Base-by-base conservation (phyloP, 192 early-diverging fungal species). In the Entomortierella beljakovae region DNA sequence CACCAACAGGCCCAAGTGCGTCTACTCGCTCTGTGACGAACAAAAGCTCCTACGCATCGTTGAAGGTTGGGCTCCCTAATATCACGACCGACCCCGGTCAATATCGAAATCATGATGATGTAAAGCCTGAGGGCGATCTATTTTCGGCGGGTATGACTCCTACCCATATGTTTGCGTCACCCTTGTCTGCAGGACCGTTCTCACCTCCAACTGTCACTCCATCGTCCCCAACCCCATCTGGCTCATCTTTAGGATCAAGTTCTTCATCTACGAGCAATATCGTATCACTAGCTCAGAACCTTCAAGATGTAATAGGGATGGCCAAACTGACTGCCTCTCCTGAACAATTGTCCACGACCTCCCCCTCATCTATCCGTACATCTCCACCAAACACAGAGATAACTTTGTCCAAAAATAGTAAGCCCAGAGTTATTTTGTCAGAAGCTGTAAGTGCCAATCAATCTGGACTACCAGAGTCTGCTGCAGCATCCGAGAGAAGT, bases 361-460 rank as follows among this genome's bases (percentile, higher is more conserved):
- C n/a, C n/a, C n/a, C n/a, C n/a, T n/a, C n/a, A 15, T 43, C 35
- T 7, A 18, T 26, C 16, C 51, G 22, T n/a, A 29, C 25, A 2
- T 65, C 51, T 54, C 52, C 63, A 13, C 46, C 25, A 20, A 9
- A 15, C 11, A 40, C 63, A 5, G 6, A 25, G 20, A 26, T n/a
- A n/a, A n/a, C n/a, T n/a, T n/a, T n/a, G 51, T 29, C 28, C 51
- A 26, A 31, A 2, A 9, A 9, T 26, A 53, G 3, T 8, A 29
- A 53, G 3, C 50, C 58, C 9, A 61, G 26, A 40, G 16, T 69
- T 54, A 69, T 68, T 1, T 18, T 79, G 2, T 63, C 61, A 7
- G 68, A 79, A 32, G 61, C 49, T 3, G 58, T 65, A 50, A 53
- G 28, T 23, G 75, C 75, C 18, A 79, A 79, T 46, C 60, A 79